Percentiles rank a stretch among this genome's conserved stretches.
Conservation (phyloP, 805 yeast genomes). For the Myxozyma neotropica region DNA sequence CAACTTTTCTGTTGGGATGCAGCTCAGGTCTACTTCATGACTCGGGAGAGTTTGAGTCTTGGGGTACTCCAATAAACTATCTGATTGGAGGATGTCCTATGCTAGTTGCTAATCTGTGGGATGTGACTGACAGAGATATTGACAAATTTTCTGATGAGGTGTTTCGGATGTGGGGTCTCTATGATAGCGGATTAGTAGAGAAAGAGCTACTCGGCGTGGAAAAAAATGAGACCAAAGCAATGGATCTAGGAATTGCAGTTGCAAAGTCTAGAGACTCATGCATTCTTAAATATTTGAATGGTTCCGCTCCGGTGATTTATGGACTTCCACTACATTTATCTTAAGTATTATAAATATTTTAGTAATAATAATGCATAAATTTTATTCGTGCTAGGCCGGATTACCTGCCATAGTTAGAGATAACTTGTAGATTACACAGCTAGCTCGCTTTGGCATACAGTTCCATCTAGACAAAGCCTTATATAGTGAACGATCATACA, state of each 20-base stretch:
- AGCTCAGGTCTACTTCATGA: conserved; percentile 72
- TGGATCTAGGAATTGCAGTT: conserved; percentile 59
- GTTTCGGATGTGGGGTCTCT: conserved; percentile 68
- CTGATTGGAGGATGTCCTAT: conserved; percentile 79
- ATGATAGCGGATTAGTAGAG: conserved; percentile 35
- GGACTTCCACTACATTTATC: conserved; percentile 64
- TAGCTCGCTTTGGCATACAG: no score
- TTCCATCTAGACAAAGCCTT: no score
- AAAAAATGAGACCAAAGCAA: conserved; percentile 21
- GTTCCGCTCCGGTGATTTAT: conserved; percentile 89
- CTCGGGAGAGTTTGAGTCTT: conserved; percentile 64
- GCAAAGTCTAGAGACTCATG: conserved; percentile 66
- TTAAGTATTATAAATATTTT: background rate
- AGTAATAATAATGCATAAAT: background rate
- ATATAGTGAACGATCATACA: no score
- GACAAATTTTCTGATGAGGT: conserved; percentile 70
- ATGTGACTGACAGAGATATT: conserved; percentile 93
- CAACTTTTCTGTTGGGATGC: conserved; percentile 75
- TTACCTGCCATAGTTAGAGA: no score
- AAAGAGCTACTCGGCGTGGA: no score
- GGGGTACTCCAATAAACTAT: conserved; percentile 77
- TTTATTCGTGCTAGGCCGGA: background rate
- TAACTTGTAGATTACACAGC: no score
- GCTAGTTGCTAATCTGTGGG: conserved; percentile 90
- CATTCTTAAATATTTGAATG: conserved; percentile 73